These are phyloP conservation scores for Myriosclerotinia duriaeana DNA, from an alignment of 2,329 filamentous ascomycete genomes.

Conservation along the genomic window DNA sequence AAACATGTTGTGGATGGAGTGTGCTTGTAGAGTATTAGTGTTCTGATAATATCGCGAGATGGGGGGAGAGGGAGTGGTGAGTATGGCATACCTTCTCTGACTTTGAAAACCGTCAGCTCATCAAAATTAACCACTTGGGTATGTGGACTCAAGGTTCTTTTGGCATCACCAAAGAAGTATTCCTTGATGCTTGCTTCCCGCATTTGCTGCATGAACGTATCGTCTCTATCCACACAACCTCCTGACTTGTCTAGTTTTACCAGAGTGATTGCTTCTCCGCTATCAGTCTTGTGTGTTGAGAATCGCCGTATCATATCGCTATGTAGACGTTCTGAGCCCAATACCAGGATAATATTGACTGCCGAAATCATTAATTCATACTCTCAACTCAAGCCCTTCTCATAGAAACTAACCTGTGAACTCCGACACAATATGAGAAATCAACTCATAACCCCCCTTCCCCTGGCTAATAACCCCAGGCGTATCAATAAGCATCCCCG, in stretches of 20 bases:
- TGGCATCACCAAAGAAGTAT: constrained; percentile 88
- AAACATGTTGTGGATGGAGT: constrained; percentile 39
- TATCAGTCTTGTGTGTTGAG: constrained; percentile 52
- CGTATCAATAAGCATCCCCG: constrained; percentile 85
- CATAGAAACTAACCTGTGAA: constrained; percentile 52
- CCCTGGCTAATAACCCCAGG: constrained; percentile 67
- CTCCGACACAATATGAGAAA: constrained; percentile 75
- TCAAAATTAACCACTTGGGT: constrained; percentile 82
- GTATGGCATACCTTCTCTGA: constrained; percentile 54
- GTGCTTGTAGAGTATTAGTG: constrained; percentile 31
- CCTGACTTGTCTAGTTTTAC: constrained; percentile 81
- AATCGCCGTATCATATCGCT: constrained; percentile 73
- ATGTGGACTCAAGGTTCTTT: constrained; percentile 77
- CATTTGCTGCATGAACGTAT: constrained; percentile 68
- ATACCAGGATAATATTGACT: constrained; percentile 77
- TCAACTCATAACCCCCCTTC: constrained; percentile 68
- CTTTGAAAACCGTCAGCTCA: constrained; percentile 70
- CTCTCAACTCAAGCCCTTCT: neutral
- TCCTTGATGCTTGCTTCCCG: constrained; percentile 78
- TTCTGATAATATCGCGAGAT: neutral
- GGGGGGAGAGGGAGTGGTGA: neutral
- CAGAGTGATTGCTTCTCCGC: constrained; percentile 70
- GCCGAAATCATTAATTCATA: constrained; percentile 8
- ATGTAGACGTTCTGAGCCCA: constrained; percentile 76
- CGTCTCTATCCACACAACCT: constrained; percentile 76